Conservation (phyloP, 2,329 filamentous ascomycete genomes). For the Xenoacremonium recifei region DNA sequence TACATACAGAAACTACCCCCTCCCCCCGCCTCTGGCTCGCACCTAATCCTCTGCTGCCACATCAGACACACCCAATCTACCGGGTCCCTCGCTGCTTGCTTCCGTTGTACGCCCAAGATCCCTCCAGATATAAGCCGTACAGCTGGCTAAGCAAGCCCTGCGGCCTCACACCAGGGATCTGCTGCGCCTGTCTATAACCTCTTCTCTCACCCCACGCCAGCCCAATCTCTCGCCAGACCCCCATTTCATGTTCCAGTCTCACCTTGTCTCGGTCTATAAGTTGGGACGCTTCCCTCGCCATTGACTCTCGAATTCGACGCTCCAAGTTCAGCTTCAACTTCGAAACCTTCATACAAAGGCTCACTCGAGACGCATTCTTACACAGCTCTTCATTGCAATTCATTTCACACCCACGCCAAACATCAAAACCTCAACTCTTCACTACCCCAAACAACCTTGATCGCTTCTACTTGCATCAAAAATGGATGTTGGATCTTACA, state of each 20-base stretch:
- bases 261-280: conserved; percentile 18
- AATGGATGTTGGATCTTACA: conserved; percentile 23
- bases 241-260: conserved; percentile 9
- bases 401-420: background rate
- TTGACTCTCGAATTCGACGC: too few relatives aligned
- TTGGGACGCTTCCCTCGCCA: conserved; percentile 8
- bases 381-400: background rate
- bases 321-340: conserved; percentile 8
- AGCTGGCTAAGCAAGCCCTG: conserved; percentile 12
- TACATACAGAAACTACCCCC: conserved; percentile 18
- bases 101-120: conserved; percentile 21
- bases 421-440: background rate
- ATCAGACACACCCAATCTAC: conserved; percentile 20
- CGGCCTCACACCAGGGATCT: conserved; percentile 8
- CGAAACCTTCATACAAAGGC: background rate
- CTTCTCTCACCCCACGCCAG: conserved; percentile 13
- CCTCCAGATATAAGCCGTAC: conserved; percentile 16
- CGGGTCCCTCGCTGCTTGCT: conserved; percentile 16
- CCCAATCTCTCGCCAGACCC: conserved; percentile 11
- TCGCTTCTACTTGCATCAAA: conserved; percentile 6
- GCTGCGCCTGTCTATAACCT: conserved; percentile 9
- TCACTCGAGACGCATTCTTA: background rate
- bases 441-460: background rate
- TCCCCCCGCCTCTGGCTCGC: conserved; percentile 15
- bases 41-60: conserved; percentile 29